These are phyloP conservation scores for Tulasnella sp. DNA, from an alignment of 768 basidiomycete genomes.

Conservation along the genomic window DNA sequence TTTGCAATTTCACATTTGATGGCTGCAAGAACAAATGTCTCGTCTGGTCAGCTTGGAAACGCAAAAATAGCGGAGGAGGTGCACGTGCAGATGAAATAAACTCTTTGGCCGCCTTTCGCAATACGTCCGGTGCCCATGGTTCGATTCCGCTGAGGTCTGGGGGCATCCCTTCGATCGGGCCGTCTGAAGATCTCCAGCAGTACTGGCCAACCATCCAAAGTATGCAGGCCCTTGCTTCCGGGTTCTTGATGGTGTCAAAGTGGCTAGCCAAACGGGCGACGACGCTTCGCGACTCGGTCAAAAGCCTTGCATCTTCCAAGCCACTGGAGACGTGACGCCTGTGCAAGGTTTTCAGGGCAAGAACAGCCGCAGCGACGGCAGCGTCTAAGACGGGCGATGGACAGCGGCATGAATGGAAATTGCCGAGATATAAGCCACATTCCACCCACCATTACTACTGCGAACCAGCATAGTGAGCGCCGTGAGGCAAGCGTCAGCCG, in stretches of 20 bases:
- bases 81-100: conserved; percentile 55
- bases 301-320: neutral
- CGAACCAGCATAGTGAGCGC: conserved; percentile 71
- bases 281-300: conserved; percentile 40
- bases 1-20: conserved; percentile 64
- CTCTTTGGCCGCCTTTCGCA: conserved; percentile 63
- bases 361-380: conserved; percentile 66
- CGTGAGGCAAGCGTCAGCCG: conserved; percentile 56
- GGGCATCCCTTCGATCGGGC: conserved; percentile 18
- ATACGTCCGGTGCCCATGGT: conserved; percentile 78
- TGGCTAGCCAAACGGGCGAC: conserved; percentile 66
- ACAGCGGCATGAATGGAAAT: neutral
- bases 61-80: neutral
- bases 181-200: conserved; percentile 30
- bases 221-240: conserved; percentile 74
- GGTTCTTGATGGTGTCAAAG: conserved; percentile 67
- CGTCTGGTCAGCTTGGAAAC: neutral
- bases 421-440: neutral
- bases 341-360: conserved; percentile 69
- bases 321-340: conserved; percentile 31
- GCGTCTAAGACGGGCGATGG: conserved; percentile 38
- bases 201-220: conserved; percentile 92
- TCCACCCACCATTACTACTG: conserved; percentile 50
- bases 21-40: conserved; percentile 31
- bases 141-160: conserved; percentile 42